Conservation (phyloP, 495 filamentous ascomycete genomes). For the Hypoxylon lenormandii region DNA sequence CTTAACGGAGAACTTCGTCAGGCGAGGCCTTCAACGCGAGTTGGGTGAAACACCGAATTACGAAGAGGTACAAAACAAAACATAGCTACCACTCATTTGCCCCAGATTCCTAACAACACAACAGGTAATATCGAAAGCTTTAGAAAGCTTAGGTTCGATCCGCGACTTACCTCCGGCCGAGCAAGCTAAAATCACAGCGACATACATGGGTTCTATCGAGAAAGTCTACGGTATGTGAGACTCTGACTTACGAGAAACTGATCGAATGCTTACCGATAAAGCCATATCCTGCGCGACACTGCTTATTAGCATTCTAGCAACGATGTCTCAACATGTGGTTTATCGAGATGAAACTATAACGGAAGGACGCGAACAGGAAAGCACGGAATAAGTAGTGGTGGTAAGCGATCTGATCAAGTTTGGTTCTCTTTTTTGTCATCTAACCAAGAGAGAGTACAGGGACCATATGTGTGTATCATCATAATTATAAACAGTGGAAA, state of each 20-base stretch:
- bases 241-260: background rate
- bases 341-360: background rate
- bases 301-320: background rate
- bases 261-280: background rate
- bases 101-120: background rate
- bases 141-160: constrained; percentile 9
- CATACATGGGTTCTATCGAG: constrained; percentile 8
- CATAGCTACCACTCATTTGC: background rate
- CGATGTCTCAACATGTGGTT: constrained; percentile 8
- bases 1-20: constrained; percentile 7
- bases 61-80: background rate
- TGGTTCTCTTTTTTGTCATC: too few species aligned
- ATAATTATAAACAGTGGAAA: too few species aligned
- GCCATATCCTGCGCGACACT: constrained; percentile 15
- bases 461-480: too few species aligned
- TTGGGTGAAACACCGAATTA: background rate
- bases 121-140: constrained; percentile 10
- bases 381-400: background rate
- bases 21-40: constrained; percentile 5
- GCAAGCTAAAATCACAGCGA: constrained; percentile 7
- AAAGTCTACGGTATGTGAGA: constrained; percentile 8
- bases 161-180: constrained; percentile 3
- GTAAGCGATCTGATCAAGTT: too few species aligned
- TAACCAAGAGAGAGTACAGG: too few species aligned
- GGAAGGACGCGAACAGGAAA: background rate